Evolutionary conservation across 768 basidiomycete species (phyloP).

Genomic region (Lentinula aciculospora): DNA sequence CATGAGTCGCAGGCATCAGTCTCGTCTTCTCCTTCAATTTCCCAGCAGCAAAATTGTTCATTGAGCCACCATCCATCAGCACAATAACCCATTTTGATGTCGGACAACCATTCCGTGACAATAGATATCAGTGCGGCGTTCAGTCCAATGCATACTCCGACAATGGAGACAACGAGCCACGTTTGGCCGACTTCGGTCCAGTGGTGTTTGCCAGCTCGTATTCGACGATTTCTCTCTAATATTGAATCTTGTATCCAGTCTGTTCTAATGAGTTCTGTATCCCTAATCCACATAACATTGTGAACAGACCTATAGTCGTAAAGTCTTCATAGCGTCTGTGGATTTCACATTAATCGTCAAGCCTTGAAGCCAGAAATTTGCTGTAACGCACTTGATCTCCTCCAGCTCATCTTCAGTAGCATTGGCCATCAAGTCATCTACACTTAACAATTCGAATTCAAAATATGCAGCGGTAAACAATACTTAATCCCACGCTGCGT

Average conservation of each 20-base stretch:
- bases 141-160: constrained; percentile 86
- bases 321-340: constrained; percentile 69
- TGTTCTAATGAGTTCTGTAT: constrained; percentile 16
- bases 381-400: constrained; percentile 27
- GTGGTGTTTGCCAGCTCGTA: constrained; percentile 40
- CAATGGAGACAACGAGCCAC: constrained; percentile 72
- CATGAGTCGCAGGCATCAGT: constrained; percentile 84
- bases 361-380: not conserved
- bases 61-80: constrained; percentile 98
- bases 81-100: constrained; percentile 97
- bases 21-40: constrained; percentile 71
- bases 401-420: constrained; percentile 31
- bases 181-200: constrained; percentile 68
- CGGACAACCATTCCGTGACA: constrained; percentile 94
- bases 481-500: too few relatives aligned
- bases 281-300: not conserved
- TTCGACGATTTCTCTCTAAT: constrained; percentile 57
- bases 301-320: constrained; percentile 56
- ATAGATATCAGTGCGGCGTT: constrained; percentile 96
- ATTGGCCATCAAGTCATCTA: constrained; percentile 3
- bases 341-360: constrained; percentile 9
- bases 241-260: constrained; percentile 81
- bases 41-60: constrained; percentile 98
- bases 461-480: too few relatives aligned
- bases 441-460: too few relatives aligned